Evolutionary conservation across 164 flowering plant genomes (phyloP).

Genomic region (Stephania japonica): DNA sequence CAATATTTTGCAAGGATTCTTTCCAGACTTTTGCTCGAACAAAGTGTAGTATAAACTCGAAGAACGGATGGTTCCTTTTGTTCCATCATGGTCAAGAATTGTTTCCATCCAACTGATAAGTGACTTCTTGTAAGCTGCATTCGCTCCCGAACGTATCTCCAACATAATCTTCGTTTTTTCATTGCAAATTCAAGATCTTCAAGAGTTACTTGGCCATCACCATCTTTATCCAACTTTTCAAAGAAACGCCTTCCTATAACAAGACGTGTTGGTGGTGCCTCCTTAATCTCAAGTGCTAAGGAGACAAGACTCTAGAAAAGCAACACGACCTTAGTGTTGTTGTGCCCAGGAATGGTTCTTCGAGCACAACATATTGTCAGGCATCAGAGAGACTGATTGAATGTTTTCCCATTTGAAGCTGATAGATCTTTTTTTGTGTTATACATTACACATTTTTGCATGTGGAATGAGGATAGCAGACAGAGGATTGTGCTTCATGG

Average conservation of each 20-base stretch:
- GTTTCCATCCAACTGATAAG: conserved; percentile 95
- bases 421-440: no score
- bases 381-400: no score
- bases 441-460: no score
- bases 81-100: conserved; percentile 86
- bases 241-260: conserved; percentile 83
- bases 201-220: conserved; percentile 88
- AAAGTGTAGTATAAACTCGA: conserved; percentile 88
- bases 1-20: conserved; percentile 80
- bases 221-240: conserved; percentile 94
- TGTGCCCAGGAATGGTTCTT: no score
- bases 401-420: no score
- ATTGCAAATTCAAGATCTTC: conserved; percentile 96
- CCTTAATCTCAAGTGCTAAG: background rate
- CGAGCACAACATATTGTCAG: no score
- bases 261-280: background rate
- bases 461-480: no score
- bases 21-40: conserved; percentile 96
- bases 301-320: no score
- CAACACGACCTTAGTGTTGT: no score
- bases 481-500: no score
- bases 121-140: conserved; percentile 81
- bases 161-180: conserved; percentile 79
- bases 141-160: conserved; percentile 82
- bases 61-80: conserved; percentile 96